A percentile compares a stretch with the other conserved stretches of the same genome.
phyloP scores from a whole-genome alignment of 148 eudicot species.

The Cornus florida region DNA sequence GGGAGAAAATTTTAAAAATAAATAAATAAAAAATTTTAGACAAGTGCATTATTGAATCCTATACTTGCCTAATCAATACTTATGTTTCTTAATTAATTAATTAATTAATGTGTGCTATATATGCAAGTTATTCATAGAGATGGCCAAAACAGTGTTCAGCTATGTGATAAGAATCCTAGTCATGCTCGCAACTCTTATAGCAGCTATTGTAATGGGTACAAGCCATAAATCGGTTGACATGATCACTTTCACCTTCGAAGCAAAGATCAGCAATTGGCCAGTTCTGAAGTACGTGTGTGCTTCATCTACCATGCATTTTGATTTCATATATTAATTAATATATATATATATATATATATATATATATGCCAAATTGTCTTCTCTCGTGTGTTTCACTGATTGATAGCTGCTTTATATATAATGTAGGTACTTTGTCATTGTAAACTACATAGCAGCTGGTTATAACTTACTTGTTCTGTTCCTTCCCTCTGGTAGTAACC shows the following conservation, averaged over 20 bases:
- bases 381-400: too few relatives aligned
- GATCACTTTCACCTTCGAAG: neutral
- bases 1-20: too few relatives aligned
- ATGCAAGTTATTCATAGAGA: neutral
- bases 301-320: neutral
- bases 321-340: neutral
- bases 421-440: constrained; percentile 17
- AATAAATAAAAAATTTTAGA: too few relatives aligned
- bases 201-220: neutral
- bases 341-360: too few relatives aligned
- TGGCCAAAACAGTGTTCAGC: neutral
- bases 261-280: neutral
- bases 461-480: constrained; percentile 10
- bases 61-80: neutral
- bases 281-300: neutral
- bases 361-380: too few relatives aligned
- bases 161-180: neutral
- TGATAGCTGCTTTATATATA: too few relatives aligned
- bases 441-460: neutral
- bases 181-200: neutral
- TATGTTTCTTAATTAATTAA: too few relatives aligned
- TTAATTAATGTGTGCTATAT: too few relatives aligned
- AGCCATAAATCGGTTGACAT: neutral
- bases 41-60: neutral
- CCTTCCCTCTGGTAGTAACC: constrained; percentile 7